A percentile compares a stretch with the other conserved stretches of the same genome.
These are phyloP conservation scores for Aspergillus neotritici DNA, from an alignment of 2,329 filamentous ascomycete species.

Conservation along the genomic window DNA sequence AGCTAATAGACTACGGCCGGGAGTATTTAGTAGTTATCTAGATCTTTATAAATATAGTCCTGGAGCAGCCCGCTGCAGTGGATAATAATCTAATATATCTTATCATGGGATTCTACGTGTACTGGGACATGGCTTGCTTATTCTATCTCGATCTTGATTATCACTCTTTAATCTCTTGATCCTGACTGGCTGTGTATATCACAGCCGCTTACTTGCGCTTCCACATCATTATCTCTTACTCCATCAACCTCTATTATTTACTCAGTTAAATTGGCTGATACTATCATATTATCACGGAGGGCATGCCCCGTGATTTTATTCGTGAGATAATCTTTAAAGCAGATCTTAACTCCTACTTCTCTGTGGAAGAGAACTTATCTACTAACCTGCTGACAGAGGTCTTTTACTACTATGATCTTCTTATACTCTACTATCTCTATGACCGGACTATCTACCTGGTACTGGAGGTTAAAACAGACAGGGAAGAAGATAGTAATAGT, in stretches of 20 bases:
- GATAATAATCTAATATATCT: not conserved
- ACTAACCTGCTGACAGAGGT: not conserved
- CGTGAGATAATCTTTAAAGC: not conserved
- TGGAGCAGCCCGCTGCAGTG: not conserved
- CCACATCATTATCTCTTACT: not conserved
- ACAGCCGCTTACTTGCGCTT: not conserved
- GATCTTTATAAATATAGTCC: not conserved
- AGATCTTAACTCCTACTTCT: not conserved
- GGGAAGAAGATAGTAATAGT: too few species aligned
- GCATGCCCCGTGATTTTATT: not conserved
- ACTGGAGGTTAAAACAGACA: not conserved
- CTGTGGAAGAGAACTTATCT: not conserved
- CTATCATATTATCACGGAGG: not conserved
- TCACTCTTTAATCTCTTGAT: not conserved
- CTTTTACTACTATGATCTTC: not conserved
- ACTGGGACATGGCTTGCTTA: conserved; percentile 6
- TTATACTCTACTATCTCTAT: conserved; percentile 2
- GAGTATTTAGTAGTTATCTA: not conserved
- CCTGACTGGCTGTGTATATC: not conserved
- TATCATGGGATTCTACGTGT: conserved; percentile 1
- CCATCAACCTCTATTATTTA: not conserved
- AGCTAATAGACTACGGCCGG: not conserved
- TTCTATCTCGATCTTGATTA: not conserved
- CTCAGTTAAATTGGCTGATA: not conserved
- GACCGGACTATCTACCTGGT: not conserved